phyloP scores from a whole-genome alignment of 331 rosid genomes.

The Pyracantha coccinea region DNA sequence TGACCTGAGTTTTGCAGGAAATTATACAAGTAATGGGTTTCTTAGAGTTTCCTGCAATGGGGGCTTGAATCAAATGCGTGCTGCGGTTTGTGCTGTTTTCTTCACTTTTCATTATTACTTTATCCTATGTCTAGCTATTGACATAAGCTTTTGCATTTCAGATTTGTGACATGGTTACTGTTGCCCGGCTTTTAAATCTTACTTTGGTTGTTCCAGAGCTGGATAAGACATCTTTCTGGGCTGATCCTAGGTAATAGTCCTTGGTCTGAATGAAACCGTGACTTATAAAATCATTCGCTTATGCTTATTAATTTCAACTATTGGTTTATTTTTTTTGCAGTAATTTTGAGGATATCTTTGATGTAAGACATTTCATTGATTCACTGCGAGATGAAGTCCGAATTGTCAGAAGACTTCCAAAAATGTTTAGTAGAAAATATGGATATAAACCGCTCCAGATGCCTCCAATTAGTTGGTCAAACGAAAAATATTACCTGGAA shows the following conservation, averaged over 20 bases:
- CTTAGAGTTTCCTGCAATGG: conserved; percentile 98
- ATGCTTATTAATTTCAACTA: conserved; percentile 21
- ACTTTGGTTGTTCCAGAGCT: conserved; percentile 97
- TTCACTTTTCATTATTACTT: neutral
- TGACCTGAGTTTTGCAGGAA: conserved; percentile 57
- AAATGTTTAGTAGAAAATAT: conserved; percentile 48
- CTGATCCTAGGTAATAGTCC: conserved; percentile 67
- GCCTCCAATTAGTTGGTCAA: conserved; percentile 99
- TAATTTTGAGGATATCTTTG: conserved; percentile 87
- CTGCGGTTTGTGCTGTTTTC: conserved; percentile 65
- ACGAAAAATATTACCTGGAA: conserved; percentile 68
- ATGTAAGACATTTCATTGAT: conserved; percentile 78
- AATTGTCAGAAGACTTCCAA: conserved; percentile 87
- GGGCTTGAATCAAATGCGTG: conserved; percentile 99
- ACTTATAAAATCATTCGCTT: conserved; percentile 2
- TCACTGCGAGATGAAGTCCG: conserved; percentile 89
- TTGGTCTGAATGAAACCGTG: conserved; percentile 10
- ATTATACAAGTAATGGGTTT: conserved; percentile 94
- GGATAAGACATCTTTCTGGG: conserved; percentile 87
- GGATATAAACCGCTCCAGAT: conserved; percentile 51
- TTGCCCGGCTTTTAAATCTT: conserved; percentile 92
- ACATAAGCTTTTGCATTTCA: conserved; percentile 34
- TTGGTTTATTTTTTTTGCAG: conserved; percentile 42
- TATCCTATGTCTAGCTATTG: conserved; percentile 14
- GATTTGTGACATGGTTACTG: conserved; percentile 97